Percentiles rank a stretch among this genome's conserved stretches.
These are phyloP conservation scores for Elaeis guineensis DNA, from an alignment of 176 grass and related monocot species.

Conservation along the genomic window DNA sequence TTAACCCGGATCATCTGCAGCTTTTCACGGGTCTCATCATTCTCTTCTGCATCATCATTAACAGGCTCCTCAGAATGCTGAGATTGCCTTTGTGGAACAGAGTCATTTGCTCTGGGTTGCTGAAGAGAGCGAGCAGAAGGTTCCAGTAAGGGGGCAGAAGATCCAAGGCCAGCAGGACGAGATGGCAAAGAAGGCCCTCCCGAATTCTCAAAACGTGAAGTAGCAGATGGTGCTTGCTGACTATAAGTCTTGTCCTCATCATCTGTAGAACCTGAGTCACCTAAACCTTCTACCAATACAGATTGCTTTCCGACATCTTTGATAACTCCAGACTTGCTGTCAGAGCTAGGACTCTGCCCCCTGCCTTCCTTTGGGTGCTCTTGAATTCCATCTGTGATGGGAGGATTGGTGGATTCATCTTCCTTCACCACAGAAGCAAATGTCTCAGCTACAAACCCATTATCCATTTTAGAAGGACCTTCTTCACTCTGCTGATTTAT, in stretches of 20 bases:
- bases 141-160: constrained; percentile 46
- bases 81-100: constrained; percentile 19
- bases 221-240: constrained; percentile 18
- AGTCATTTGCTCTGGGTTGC: constrained; percentile 37
- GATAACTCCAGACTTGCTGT: neutral
- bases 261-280: constrained; percentile 32
- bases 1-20: constrained; percentile 88
- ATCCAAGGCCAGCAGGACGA: constrained; percentile 75
- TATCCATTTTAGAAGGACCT: neutral
- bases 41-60: constrained; percentile 53
- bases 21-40: constrained; percentile 83
- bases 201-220: constrained; percentile 12
- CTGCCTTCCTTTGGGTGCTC: neutral
- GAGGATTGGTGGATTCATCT: neutral
- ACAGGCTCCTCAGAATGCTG: constrained; percentile 31
- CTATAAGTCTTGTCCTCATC: constrained; percentile 36
- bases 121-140: constrained; percentile 45
- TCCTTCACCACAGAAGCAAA: neutral
- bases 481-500: neutral
- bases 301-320: constrained; percentile 11
- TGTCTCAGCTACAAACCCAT: neutral
- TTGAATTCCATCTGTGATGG: neutral
- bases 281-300: constrained; percentile 44
- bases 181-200: constrained; percentile 24
- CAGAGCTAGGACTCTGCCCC: neutral